These are phyloP conservation scores for Pistacia atlantica DNA, from an alignment of 345 rosid species.

Conservation along the genomic window DNA sequence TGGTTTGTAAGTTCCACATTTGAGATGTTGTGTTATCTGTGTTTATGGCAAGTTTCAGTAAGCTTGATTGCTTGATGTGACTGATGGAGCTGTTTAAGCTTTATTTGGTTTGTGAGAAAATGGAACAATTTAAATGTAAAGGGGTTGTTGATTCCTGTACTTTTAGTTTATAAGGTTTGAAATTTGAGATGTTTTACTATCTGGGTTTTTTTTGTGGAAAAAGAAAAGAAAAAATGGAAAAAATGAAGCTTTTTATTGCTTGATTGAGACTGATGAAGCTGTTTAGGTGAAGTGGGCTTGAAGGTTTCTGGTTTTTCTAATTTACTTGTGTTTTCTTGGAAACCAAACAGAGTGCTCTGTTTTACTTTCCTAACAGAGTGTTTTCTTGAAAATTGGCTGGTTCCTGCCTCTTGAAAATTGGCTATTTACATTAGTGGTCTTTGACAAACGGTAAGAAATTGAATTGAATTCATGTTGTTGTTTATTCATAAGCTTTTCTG, in stretches of 20 bases:
- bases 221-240: not conserved
- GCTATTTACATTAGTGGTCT: slow-evolving; percentile 57
- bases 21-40: not conserved
- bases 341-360: not conserved
- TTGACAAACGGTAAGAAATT: slow-evolving; percentile 49
- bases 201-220: not conserved
- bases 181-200: not conserved
- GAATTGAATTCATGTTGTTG: not conserved
- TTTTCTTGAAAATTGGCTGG: not conserved
- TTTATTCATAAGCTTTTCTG: slow-evolving; percentile 14
- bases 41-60: not conserved
- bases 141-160: not conserved
- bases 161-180: not conserved
- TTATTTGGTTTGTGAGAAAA: too few relatives aligned
- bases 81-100: not conserved
- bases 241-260: not conserved
- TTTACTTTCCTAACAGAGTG: not conserved
- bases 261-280: not conserved
- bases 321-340: not conserved
- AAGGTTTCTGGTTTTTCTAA: not conserved
- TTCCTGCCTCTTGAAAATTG: not conserved
- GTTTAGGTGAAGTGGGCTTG: not conserved
- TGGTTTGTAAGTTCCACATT: not conserved
- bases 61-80: too few relatives aligned
- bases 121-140: too few relatives aligned